Conservation (phyloP, 176 grass and related monocot genomes). For the Triticum urartu region DNA sequence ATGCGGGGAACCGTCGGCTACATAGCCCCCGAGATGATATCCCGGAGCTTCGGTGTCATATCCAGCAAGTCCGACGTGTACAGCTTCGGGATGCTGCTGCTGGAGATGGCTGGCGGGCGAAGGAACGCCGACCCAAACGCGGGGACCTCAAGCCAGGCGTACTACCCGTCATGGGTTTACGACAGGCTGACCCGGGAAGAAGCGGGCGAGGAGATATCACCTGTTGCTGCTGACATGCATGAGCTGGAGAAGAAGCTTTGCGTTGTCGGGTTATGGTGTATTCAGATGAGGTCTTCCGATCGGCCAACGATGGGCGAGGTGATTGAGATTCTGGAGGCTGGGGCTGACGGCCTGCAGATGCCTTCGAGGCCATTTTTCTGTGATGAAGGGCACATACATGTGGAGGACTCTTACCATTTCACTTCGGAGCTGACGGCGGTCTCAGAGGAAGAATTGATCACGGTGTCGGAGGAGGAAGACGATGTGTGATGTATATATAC, state of each 20-base stretch:
- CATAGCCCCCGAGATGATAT: background rate
- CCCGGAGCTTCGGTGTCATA: background rate
- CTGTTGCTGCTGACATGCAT: background rate
- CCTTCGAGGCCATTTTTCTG: background rate
- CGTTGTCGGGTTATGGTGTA: background rate
- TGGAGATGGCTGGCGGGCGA: conserved; percentile 35
- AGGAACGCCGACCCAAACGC: too few relatives aligned
- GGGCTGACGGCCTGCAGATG: background rate
- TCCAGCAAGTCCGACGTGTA: conserved; percentile 60
- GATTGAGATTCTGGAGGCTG: background rate
- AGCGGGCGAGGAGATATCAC: background rate
- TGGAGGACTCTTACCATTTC: background rate
- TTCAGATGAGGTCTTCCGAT: background rate
- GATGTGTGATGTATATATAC: background rate
- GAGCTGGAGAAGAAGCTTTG: background rate
- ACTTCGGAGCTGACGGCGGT: background rate
- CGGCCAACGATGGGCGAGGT: background rate
- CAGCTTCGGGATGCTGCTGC: conserved; percentile 57
- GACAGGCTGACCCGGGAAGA: background rate
- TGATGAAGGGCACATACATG: background rate
- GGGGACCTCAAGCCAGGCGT: too few relatives aligned
- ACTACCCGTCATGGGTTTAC: background rate
- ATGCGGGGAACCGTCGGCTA: background rate
- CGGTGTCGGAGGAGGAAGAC: background rate
- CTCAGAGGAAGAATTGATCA: background rate